Evolutionary conservation across 306 rosid species (phyloP).

Genomic region (Dalbergia cochinchinensis): DNA sequence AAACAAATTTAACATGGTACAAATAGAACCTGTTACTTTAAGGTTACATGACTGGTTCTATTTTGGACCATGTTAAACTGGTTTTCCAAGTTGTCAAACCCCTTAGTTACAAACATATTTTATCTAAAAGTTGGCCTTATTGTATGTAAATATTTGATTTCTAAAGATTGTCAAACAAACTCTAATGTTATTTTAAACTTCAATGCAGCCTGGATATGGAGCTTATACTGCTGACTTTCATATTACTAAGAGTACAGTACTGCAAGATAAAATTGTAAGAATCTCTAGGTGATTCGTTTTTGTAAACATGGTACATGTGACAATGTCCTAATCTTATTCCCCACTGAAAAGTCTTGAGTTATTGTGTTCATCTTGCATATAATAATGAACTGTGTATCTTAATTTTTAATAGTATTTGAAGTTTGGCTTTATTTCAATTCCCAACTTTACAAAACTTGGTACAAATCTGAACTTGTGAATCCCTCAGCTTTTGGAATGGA

Average conservation of each 20-base stretch:
- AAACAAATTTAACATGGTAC: background rate
- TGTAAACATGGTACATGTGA: conserved; percentile 19
- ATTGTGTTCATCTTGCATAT: conserved; percentile 25
- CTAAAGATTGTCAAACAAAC: background rate
- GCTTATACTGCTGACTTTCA: conserved; percentile 70
- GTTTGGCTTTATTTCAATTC: conserved; percentile 21
- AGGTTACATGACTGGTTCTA: too few species aligned
- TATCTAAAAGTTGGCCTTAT: background rate
- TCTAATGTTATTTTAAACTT: conserved; percentile 37
- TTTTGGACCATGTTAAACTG: background rate
- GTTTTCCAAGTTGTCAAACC: background rate
- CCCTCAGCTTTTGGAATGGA: conserved; percentile 1
- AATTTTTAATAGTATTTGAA: background rate
- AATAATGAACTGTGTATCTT: conserved; percentile 2
- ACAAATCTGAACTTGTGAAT: background rate
- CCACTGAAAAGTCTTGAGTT: background rate
- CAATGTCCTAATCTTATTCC: conserved; percentile 24
- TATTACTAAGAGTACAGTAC: conserved; percentile 58
- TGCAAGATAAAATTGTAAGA: conserved; percentile 79
- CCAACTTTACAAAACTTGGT: conserved; percentile 24
- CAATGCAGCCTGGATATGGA: conserved; percentile 87
- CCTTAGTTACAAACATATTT: background rate
- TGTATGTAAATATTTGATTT: background rate
- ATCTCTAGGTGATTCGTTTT: conserved; percentile 43
- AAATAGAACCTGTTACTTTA: background rate